Conservation (phyloP, 371 early-diverging fungal species). For the Syncephalastrum racemosum region DNA sequence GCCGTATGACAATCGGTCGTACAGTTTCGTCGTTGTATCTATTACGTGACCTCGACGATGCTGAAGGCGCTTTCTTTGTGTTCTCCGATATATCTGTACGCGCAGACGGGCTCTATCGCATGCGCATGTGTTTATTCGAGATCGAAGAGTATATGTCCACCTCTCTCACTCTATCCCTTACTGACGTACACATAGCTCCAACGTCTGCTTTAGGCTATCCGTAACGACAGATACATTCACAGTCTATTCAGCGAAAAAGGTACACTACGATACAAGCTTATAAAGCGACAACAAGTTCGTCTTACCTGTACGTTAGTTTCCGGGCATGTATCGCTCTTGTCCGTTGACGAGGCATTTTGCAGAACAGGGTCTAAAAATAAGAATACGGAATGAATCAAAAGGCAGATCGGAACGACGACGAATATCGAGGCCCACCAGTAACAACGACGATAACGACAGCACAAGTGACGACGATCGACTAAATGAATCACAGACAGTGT, state of each 20-base stretch:
- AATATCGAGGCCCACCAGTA: not conserved
- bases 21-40: conserved; percentile 64
- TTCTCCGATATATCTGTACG: conserved; percentile 93
- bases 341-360: conserved; percentile 62
- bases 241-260: conserved; percentile 47
- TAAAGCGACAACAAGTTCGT: no score
- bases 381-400: conserved; percentile 61
- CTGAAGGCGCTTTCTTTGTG: conserved; percentile 91
- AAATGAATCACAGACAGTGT: conserved; percentile 4
- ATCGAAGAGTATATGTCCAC: conserved; percentile 57
- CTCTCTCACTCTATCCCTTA: not conserved
- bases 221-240: conserved; percentile 44
- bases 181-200: conserved; percentile 4
- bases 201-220: conserved; percentile 25
- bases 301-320: conserved; percentile 30
- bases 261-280: not conserved
- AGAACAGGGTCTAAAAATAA: conserved; percentile 68
- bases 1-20: conserved; percentile 48
- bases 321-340: conserved; percentile 62
- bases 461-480: not conserved
- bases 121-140: conserved; percentile 89
- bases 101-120: conserved; percentile 83
- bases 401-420: conserved; percentile 17
- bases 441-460: conserved; percentile 14
- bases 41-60: conserved; percentile 55